Evolutionary conservation across 495 filamentous ascomycete genomes (phyloP).

Genomic region (Neurospora sp.): DNA sequence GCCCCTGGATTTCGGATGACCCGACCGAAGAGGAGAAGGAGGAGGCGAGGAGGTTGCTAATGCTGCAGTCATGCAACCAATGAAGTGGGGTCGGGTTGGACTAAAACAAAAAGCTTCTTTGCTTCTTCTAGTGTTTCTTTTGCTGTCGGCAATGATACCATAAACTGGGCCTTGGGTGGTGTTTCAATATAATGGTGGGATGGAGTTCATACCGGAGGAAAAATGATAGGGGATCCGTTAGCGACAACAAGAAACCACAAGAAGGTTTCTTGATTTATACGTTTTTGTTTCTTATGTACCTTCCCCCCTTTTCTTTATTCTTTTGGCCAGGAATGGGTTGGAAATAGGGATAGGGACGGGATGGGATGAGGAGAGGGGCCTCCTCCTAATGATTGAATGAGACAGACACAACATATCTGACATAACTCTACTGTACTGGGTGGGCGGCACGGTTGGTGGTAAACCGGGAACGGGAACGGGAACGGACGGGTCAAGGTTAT

Average conservation of each 20-base stretch:
- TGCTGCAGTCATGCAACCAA: background rate
- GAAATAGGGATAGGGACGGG: background rate
- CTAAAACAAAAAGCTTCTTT: background rate
- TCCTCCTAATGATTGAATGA: background rate
- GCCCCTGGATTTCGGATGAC: conserved; percentile 57
- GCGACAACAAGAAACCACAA: background rate
- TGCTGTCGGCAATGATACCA: background rate
- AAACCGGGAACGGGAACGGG: background rate
- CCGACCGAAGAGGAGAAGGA: conserved; percentile 37
- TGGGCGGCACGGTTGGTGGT: background rate
- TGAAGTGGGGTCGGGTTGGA: background rate
- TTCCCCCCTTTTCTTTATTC: background rate
- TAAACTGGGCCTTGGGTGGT: background rate
- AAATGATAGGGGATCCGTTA: background rate
- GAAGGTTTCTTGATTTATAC: background rate
- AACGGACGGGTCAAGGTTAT: background rate
- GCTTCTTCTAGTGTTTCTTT: background rate
- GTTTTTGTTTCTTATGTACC: background rate
- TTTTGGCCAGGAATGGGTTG: conserved; percentile 1
- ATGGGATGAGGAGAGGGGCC: background rate
- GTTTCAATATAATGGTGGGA: background rate
- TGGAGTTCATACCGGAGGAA: background rate
- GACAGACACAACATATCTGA: background rate
- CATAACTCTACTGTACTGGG: background rate
- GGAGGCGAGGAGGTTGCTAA: background rate